phyloP scores from a whole-genome alignment of 768 basidiomycete genomes.

The Lactifluus rugatus region DNA sequence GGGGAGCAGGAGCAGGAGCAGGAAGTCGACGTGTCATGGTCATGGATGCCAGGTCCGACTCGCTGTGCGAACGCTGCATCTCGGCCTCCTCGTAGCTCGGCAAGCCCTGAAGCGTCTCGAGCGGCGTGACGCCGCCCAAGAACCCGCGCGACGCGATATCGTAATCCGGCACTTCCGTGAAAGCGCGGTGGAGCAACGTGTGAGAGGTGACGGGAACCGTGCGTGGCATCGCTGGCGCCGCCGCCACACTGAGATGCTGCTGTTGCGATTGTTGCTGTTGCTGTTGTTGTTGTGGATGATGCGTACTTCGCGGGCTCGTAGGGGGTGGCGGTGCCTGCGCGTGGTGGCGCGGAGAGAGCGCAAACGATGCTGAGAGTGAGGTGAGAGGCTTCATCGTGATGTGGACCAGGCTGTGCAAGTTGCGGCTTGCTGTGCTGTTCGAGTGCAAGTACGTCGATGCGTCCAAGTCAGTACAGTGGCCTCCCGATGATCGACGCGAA shows the following conservation, averaged over 20 bases:
- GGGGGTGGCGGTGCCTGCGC: conserved; percentile 5
- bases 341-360: conserved; percentile 25
- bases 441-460: conserved; percentile 44
- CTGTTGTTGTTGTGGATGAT: conserved; percentile 2
- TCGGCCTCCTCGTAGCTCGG: conserved; percentile 79
- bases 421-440: conserved; percentile 39
- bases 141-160: conserved; percentile 77
- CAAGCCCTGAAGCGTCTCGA: conserved; percentile 63
- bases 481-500: conserved; percentile 23
- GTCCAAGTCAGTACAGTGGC: not conserved
- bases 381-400: conserved; percentile 57
- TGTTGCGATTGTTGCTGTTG: not conserved
- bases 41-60: conserved; percentile 13
- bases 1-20: not conserved
- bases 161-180: conserved; percentile 81
- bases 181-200: conserved; percentile 47
- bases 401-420: conserved; percentile 42
- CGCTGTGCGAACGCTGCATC: conserved; percentile 20
- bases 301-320: not conserved
- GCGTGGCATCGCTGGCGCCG: not conserved
- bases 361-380: conserved; percentile 35
- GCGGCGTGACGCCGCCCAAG: conserved; percentile 80
- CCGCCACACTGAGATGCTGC: not conserved
- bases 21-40: conserved; percentile 1
- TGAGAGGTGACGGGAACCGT: conserved; percentile 15